Base-by-base conservation (phyloP, 2,329 filamentous ascomycete genomes). In the Colletotrichum eleusines region DNA sequence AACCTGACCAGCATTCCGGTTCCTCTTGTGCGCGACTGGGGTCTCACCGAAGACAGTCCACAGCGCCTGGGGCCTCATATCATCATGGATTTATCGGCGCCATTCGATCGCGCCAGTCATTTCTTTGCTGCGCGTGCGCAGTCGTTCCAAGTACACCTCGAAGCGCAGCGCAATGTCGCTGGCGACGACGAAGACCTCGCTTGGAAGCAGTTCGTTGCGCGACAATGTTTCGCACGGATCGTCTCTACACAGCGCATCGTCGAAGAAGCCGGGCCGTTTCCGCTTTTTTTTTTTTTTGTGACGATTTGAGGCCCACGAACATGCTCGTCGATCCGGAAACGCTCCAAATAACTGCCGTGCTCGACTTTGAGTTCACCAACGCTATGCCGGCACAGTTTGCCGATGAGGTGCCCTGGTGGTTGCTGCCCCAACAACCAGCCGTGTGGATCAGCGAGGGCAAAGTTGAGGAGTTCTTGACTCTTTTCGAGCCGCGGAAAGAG, bases 351-450 rank as follows among this genome's bases (percentile, higher is more conserved):
- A 81, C 75, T 0, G 81, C 80, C 1, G 73, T 82, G 23, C 70
- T 84, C 50, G 81, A 84, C 66, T 76, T 78, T 28, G 81, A 83
- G 73, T 84, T 82, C 57, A 81, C 81, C 54, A 81, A 85, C 69
- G 74, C 75, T 59, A 79, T 82, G 78, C 82, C 81, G 1, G 75
- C 76, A 2, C 79, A 83, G 69, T 83, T 80, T 71, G 63, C 78
- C 1, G 79, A 78, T 65, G 80, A 81, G 35, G 76, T 77, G 61
- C 81, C 82, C 26, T 82, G 78, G 79, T 84, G 81, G 81, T 76
- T 84, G 3, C 66, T 84, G 51, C 57, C 78, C 9, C 51, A 68
- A n/a, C 67, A 74, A 1, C 76, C 76, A 18, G 75, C 75, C 1
- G 18, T 61, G 1, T 76, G 73, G 74, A 73, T 82, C 46, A 63